phyloP scores from a whole-genome alignment of 805 yeast genomes.

The Maudiozyma turicensis region DNA sequence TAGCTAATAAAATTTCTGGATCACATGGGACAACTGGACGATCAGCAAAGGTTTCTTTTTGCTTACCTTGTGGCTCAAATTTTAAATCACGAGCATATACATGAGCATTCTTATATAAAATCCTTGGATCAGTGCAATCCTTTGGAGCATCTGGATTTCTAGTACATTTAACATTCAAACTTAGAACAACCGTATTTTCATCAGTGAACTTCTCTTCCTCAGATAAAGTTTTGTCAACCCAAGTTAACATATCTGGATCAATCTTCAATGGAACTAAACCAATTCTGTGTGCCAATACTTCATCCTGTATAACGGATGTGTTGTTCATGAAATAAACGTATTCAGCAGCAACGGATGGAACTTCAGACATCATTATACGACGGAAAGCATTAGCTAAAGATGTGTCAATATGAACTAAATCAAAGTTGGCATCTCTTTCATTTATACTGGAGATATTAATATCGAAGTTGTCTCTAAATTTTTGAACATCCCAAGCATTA shows the following conservation, averaged over 20 bases:
- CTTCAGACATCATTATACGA: slow-evolving; percentile 93
- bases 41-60: slow-evolving; percentile 57
- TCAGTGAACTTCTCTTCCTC: slow-evolving; percentile 71
- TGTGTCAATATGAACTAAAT: slow-evolving; percentile 77
- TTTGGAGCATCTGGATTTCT: slow-evolving; percentile 76
- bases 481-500: slow-evolving; percentile 74
- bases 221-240: slow-evolving; percentile 63
- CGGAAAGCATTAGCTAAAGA: slow-evolving; percentile 94
- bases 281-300: slow-evolving; percentile 89
- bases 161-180: slow-evolving; percentile 74
- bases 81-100: slow-evolving; percentile 85
- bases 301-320: slow-evolving; percentile 95
- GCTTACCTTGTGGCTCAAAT: slow-evolving; percentile 88
- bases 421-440: slow-evolving; percentile 75
- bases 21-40: slow-evolving; percentile 68
- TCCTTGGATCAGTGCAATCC: slow-evolving; percentile 70
- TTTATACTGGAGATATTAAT: slow-evolving; percentile 56
- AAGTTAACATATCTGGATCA: slow-evolving; percentile 78
- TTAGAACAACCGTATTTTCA: slow-evolving; percentile 78
- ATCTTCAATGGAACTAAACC: slow-evolving; percentile 86
- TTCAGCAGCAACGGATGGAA: slow-evolving; percentile 93
- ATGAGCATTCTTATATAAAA: slow-evolving; percentile 71
- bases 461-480: slow-evolving; percentile 58
- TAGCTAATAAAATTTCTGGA: slow-evolving; percentile 84
- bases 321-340: slow-evolving; percentile 84